A percentile compares a stretch with the other conserved stretches of the same genome.
phyloP scores from a whole-genome alignment of 805 yeast genomes.

The Schizosaccharomyces pombe region DNA sequence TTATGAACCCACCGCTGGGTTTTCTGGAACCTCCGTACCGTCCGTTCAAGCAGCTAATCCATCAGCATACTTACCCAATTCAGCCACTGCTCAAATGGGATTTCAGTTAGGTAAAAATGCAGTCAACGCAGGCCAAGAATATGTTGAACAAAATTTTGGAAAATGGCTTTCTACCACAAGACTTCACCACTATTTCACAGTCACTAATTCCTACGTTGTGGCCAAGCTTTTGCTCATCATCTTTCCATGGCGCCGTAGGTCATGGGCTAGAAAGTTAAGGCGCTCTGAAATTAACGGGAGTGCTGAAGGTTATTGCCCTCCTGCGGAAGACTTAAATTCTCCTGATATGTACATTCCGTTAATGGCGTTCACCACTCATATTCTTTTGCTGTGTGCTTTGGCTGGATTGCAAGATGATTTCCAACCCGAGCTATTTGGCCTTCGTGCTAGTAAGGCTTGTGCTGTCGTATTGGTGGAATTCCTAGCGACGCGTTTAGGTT shows the following conservation, averaged over 20 bases:
- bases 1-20: neutral
- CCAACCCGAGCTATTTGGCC: constrained; percentile 80
- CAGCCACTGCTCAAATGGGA: constrained; percentile 59
- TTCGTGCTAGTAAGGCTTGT: constrained; percentile 61
- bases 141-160: constrained; percentile 45
- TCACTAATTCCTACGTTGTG: constrained; percentile 67
- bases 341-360: constrained; percentile 91
- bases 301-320: constrained; percentile 37
- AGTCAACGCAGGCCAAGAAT: constrained; percentile 55
- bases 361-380: constrained; percentile 78
- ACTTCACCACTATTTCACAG: constrained; percentile 72
- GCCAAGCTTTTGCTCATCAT: constrained; percentile 48
- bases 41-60: constrained; percentile 21
- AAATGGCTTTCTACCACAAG: constrained; percentile 23
- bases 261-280: constrained; percentile 13
- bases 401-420: constrained; percentile 74
- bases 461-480: constrained; percentile 66
- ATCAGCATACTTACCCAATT: neutral
- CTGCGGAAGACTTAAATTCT: constrained; percentile 71
- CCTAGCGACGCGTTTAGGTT: constrained; percentile 49
- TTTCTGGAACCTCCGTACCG: neutral
- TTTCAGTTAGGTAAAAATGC: constrained; percentile 75
- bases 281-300: constrained; percentile 19
- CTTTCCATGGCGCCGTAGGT: constrained; percentile 60
- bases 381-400: constrained; percentile 57